Percentiles rank a stretch among this genome's conserved stretches.
Conservation (phyloP, 805 yeast genomes). For the Kodamaea neixiangensis region DNA sequence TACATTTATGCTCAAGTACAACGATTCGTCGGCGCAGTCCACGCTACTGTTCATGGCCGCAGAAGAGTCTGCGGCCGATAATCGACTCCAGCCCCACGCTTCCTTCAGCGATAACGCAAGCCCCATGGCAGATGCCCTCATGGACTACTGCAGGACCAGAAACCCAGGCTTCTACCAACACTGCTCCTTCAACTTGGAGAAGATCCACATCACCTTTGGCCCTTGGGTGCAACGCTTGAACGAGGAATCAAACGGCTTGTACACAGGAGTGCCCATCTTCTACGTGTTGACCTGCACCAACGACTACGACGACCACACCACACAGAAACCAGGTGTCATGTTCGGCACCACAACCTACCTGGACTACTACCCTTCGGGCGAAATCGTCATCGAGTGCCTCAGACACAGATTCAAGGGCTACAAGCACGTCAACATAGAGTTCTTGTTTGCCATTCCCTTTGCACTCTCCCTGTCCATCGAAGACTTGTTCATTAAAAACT, state of each 20-base stretch:
- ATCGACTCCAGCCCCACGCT: not conserved
- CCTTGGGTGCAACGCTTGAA: conserved; percentile 13
- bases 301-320: not conserved
- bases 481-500: conserved; percentile 7
- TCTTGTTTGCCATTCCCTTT: conserved; percentile 9
- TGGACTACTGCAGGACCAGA: not conserved
- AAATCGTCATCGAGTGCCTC: conserved; percentile 13
- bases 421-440: conserved; percentile 5
- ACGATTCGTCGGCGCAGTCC: not conserved
- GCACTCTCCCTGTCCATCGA: conserved; percentile 6
- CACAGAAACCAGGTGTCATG: conserved; percentile 10
- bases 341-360: conserved; percentile 11
- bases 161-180: conserved; percentile 9
- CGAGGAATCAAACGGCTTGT: conserved; percentile 6
- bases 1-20: conserved; percentile 1
- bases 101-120: not conserved
- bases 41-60: not conserved
- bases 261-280: conserved; percentile 9
- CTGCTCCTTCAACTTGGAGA: conserved; percentile 7
- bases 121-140: not conserved
- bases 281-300: conserved; percentile 7
- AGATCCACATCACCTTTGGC: conserved; percentile 11
- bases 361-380: conserved; percentile 14
- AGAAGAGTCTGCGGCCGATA: not conserved
- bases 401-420: conserved; percentile 10